A percentile compares a stretch with the other conserved stretches of the same genome.
Evolutionary conservation across 139 green algal species (phyloP).

Genomic region (Chlorella sp.): DNA sequence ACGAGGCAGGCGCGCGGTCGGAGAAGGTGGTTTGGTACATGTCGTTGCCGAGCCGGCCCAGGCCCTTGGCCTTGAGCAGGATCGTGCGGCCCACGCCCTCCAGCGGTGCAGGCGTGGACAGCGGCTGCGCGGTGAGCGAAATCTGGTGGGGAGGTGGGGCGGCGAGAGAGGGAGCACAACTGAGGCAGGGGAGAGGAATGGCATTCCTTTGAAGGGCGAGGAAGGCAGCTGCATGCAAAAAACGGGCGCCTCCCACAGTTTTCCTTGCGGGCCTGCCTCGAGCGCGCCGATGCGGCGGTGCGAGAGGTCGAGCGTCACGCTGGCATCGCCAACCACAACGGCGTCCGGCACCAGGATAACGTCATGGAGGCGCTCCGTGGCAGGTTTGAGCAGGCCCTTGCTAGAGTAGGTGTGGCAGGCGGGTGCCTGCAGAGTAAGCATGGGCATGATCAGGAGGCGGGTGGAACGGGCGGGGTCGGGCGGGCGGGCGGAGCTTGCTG

Average conservation of each 20-base stretch:
- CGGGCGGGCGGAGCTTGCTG: too few species aligned
- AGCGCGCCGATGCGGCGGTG: slow-evolving; percentile 36
- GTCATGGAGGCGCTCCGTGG: slow-evolving; percentile 5
- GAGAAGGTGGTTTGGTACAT: slow-evolving; percentile 32
- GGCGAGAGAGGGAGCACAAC: neutral
- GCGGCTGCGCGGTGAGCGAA: neutral
- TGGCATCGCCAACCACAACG: neutral
- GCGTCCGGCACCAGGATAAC: slow-evolving; percentile 22
- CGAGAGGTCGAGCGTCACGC: slow-evolving; percentile 15
- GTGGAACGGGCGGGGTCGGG: too few species aligned
- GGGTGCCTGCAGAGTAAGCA: too few species aligned
- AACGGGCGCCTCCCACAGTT: slow-evolving; percentile 73
- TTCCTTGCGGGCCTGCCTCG: slow-evolving; percentile 71
- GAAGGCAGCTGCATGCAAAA: neutral
- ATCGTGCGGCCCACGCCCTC: slow-evolving; percentile 5
- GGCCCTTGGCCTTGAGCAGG: slow-evolving; percentile 23
- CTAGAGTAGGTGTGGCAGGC: slow-evolving; percentile 9
- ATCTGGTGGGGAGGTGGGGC: neutral
- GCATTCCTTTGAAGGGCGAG: neutral
- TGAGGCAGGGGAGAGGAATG: neutral
- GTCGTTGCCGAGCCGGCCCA: slow-evolving; percentile 29
- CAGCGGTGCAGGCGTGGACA: neutral
- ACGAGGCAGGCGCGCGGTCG: slow-evolving; percentile 2
- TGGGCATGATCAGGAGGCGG: too few species aligned
- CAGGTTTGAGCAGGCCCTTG: slow-evolving; percentile 26